Evolutionary conservation across 768 basidiomycete genomes (phyloP), one percentile per base, ranked within the genome.

Genomic region (Sporobolomyces roseus): DNA sequence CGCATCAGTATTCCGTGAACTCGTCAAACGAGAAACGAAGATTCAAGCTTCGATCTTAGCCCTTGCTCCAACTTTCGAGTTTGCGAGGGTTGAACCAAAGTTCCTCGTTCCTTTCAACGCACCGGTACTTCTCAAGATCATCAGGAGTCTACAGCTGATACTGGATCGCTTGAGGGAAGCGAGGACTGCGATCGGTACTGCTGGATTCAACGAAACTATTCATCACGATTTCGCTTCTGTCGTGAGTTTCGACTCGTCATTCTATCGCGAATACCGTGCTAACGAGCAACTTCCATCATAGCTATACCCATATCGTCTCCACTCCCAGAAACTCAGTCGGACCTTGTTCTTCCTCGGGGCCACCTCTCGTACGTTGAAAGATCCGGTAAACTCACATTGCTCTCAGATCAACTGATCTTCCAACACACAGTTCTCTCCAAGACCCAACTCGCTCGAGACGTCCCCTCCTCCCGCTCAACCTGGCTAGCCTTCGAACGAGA

Each of bases 271-370:
- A 16, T 9, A 1, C 21, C 3, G 36, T 59, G 32, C 21, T 9
- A 27, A 45, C 29, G 56, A 7, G 12, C 27, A 7, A 5, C 27
- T 30, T 14, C 32, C 12, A n/a, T n/a, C n/a, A 12, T 49, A 61
- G 51, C 58, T 64, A 30, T 71, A 48, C n/a, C 70, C 70, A 29
- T 73, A 73, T 49, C 68, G 72, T 12, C 49, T 73, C 1, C 72
- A 73, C 33, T 70, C 68, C 5, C 72, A 73, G 25, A 68, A 68
- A 1, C 62, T 73, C n/a, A 58, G 61, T 1, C 61, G 72, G 6
- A 73, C 68, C 1, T 65, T 73, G 16, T 73, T 73, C 54, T 73
- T 63, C 72, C 65, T 73, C 51, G 46, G 60, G 25, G 65, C 65
- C 0, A 73, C 68, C 1, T 66, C 65, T 10, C 61, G 56, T 58